Conservation (phyloP, 2,329 filamentous ascomycete genomes). For the Xylariales sp. region DNA sequence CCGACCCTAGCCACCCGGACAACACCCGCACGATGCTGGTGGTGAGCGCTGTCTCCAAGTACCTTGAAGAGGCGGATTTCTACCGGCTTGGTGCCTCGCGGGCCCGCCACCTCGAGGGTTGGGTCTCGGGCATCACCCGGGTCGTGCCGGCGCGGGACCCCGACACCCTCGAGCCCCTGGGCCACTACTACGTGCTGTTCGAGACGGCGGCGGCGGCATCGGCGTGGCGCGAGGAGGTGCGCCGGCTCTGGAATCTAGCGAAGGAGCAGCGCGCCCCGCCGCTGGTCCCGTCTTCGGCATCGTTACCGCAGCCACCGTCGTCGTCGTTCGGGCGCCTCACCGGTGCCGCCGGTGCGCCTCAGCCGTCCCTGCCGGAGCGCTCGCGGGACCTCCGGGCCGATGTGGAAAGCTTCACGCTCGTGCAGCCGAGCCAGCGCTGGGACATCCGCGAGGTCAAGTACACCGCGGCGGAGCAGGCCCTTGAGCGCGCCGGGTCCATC, state of each 20-base stretch:
- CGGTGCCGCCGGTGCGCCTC: neutral
- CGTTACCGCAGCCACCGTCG: neutral
- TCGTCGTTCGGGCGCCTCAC: neutral
- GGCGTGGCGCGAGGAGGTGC: conserved; percentile 54
- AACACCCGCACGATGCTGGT: conserved; percentile 41
- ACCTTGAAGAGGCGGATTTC: conserved; percentile 66
- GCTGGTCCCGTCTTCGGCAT: neutral
- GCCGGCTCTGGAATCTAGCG: conserved; percentile 44
- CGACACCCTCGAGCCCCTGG: conserved; percentile 56
- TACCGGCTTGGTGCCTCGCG: conserved; percentile 56
- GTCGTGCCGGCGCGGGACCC: conserved; percentile 63
- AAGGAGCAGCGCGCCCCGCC: conserved; percentile 30
- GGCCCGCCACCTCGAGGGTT: conserved; percentile 57
- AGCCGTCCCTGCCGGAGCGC: conserved; percentile 11
- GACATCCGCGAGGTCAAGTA: conserved; percentile 14
- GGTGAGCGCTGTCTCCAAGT: conserved; percentile 53
- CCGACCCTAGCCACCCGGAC: neutral
- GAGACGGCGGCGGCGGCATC: conserved; percentile 51
- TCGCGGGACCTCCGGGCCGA: conserved; percentile 1
- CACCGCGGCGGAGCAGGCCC: conserved; percentile 2
- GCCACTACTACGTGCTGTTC: conserved; percentile 69
- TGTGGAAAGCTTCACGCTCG: conserved; percentile 24
- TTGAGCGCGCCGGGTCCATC: conserved; percentile 17
- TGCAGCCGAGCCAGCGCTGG: conserved; percentile 21
- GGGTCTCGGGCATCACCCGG: conserved; percentile 60